Conservation (phyloP, 257 asterid genomes). For the Verbascum thapsus region DNA sequence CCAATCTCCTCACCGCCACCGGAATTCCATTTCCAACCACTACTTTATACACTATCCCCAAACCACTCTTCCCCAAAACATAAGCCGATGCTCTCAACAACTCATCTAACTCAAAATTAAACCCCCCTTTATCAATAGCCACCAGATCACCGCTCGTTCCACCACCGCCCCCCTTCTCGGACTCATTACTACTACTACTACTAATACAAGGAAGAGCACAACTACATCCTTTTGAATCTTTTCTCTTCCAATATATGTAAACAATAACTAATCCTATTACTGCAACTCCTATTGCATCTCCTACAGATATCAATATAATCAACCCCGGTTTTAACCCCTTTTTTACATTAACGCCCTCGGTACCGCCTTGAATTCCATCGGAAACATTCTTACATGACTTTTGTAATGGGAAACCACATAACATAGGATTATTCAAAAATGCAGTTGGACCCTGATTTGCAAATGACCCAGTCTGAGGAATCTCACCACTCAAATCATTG, state of each 20-base stretch:
- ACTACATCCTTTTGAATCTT: slow-evolving; percentile 85
- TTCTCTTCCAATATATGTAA: slow-evolving; percentile 80
- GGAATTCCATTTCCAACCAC: slow-evolving; percentile 92
- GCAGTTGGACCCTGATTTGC: slow-evolving; percentile 96
- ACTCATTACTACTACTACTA: slow-evolving; percentile 55
- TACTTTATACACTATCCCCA: slow-evolving; percentile 94
- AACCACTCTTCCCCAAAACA: slow-evolving; percentile 92
- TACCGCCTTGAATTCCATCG: slow-evolving; percentile 38
- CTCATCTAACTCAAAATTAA: slow-evolving; percentile 84
- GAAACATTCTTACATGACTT: slow-evolving; percentile 59
- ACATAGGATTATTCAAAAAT: slow-evolving; percentile 66
- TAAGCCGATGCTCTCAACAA: slow-evolving; percentile 95
- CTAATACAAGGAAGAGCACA: slow-evolving; percentile 63
- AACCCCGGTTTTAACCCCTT: slow-evolving; percentile 75
- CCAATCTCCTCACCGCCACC: slow-evolving; percentile 90
- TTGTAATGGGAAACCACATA: slow-evolving; percentile 97
- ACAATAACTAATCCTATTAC: slow-evolving; percentile 69
- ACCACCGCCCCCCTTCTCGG: slow-evolving; percentile 74
- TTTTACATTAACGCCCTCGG: slow-evolving; percentile 30
- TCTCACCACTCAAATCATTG: slow-evolving; percentile 78
- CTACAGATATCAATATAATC: slow-evolving; percentile 71
- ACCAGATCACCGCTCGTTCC: slow-evolving; percentile 74
- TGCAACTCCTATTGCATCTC: slow-evolving; percentile 82
- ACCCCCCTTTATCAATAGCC: slow-evolving; percentile 93
- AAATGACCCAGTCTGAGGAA: slow-evolving; percentile 89